A percentile compares a stretch with the other conserved stretches of the same genome.
Evolutionary conservation across 768 basidiomycete genomes (phyloP).

Genomic region (Galerina sulciceps): DNA sequence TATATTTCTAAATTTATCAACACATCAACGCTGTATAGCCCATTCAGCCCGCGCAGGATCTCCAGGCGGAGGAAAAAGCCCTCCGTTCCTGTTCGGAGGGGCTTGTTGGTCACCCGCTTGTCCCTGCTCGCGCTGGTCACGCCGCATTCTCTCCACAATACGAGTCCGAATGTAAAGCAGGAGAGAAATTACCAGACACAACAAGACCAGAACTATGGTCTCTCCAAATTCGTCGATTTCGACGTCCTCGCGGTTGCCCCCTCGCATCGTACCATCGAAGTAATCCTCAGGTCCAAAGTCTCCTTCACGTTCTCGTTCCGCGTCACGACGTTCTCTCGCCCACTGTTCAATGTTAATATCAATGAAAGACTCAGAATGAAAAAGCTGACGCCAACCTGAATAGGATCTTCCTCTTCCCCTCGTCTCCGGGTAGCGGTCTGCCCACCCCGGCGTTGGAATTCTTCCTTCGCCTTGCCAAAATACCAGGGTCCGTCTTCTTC

Average conservation of each 20-base stretch:
- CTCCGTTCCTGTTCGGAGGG: constrained; percentile 44
- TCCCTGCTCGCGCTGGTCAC: constrained; percentile 59
- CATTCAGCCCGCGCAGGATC: constrained; percentile 71
- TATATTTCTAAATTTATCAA: constrained; percentile 10
- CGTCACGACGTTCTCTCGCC: constrained; percentile 75
- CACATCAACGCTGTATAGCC: constrained; percentile 57
- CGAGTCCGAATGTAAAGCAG: constrained; percentile 82
- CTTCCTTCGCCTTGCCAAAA: constrained; percentile 80
- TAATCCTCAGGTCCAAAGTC: constrained; percentile 87
- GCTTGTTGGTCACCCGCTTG: constrained; percentile 46
- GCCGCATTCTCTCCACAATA: constrained; percentile 72
- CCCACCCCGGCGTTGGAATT: constrained; percentile 61
- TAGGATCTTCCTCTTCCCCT: constrained; percentile 69
- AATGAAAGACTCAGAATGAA: background rate
- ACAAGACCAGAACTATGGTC: constrained; percentile 75
- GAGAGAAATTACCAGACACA: constrained; percentile 75
- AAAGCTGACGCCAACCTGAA: constrained; percentile 53
- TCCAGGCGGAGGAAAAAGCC: constrained; percentile 64
- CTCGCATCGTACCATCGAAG: constrained; percentile 69
- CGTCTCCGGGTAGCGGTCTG: constrained; percentile 37
- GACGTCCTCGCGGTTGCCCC: constrained; percentile 64
- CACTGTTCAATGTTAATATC: constrained; percentile 47
- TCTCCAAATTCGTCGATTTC: constrained; percentile 75
- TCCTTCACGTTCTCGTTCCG: constrained; percentile 71
- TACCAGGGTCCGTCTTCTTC: constrained; percentile 81